Conservation (phyloP, 768 basidiomycete genomes). For the Clitopilus hobsonii region DNA sequence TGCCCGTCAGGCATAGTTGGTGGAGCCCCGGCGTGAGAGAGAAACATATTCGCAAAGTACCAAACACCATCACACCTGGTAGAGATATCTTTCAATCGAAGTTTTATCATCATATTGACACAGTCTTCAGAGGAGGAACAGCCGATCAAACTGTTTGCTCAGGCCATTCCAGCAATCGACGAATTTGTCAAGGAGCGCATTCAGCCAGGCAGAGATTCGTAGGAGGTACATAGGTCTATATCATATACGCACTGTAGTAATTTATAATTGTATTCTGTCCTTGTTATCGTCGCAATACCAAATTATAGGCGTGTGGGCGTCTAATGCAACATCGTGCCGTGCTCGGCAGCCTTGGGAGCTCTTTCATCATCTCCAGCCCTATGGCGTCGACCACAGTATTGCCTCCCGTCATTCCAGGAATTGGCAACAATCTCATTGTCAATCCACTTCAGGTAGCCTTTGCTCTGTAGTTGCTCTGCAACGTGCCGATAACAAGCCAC, state of each 20-base stretch:
- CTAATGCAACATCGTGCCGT: too few species aligned
- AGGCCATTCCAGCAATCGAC: conserved; percentile 60
- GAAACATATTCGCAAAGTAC: conserved; percentile 56
- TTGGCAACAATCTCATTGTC: conserved; percentile 60
- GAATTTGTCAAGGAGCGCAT: conserved; percentile 43
- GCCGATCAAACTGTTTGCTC: conserved; percentile 70
- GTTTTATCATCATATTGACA: neutral
- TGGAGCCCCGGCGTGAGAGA: conserved; percentile 33
- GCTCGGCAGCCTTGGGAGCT: too few species aligned
- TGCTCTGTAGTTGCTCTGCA: too few species aligned
- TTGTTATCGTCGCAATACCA: too few species aligned
- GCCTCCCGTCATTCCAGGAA: conserved; percentile 61
- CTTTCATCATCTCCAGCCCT: too few species aligned
- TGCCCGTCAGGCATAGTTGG: conserved; percentile 60
- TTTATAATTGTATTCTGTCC: too few species aligned
- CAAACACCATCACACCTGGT: conserved; percentile 63
- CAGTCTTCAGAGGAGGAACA: conserved; percentile 54
- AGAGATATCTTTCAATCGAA: conserved; percentile 5
- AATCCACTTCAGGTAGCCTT: conserved; percentile 51
- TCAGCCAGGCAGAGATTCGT: conserved; percentile 7
- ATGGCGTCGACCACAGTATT: conserved; percentile 23
- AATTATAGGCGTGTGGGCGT: too few species aligned
- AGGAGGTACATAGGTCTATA: neutral
- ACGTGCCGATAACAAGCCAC: too few species aligned
- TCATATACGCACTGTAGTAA: neutral